phyloP scores from a whole-genome alignment of 179 eudicot species.

The Beta macrorhiza region DNA sequence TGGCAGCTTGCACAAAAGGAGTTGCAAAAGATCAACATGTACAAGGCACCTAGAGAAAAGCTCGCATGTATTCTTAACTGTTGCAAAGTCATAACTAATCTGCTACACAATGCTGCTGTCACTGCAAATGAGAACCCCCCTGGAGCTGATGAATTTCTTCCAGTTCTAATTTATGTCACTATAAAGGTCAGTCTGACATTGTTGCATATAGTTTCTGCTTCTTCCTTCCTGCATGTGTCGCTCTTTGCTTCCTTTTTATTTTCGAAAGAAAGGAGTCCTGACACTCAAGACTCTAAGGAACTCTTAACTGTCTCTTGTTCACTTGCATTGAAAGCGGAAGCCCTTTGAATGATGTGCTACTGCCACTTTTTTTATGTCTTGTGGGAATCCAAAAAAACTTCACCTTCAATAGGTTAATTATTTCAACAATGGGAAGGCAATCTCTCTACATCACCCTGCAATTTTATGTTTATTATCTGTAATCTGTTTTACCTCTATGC shows the following conservation, averaged over 20 bases:
- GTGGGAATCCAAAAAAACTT: background rate
- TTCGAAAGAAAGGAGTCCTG: background rate
- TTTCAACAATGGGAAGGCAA: background rate
- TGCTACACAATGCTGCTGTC: conserved; percentile 80
- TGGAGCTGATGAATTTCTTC: conserved; percentile 97
- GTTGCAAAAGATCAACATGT: conserved; percentile 92
- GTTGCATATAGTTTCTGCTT: background rate
- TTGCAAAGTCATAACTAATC: conserved; percentile 90
- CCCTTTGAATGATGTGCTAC: background rate
- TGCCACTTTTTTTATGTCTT: background rate
- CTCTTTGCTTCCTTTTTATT: background rate
- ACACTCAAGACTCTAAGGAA: background rate
- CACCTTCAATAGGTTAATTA: background rate
- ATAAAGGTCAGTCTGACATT: conserved; percentile 58
- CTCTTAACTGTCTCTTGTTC: background rate
- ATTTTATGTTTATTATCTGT: too few relatives aligned
- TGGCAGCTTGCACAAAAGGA: conserved; percentile 93
- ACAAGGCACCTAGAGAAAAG: conserved; percentile 96
- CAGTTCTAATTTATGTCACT: conserved; percentile 86
- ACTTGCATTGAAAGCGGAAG: conserved; percentile 1
- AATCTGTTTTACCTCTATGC: too few relatives aligned
- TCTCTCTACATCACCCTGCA: background rate
- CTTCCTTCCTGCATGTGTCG: background rate
- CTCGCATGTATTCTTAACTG: conserved; percentile 87
- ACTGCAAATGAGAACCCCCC: conserved; percentile 75